Evolutionary conservation across 441 rosid genomes (phyloP), one percentile per base, ranked within the genome.

Genomic region (Pelargonium citronellum): DNA sequence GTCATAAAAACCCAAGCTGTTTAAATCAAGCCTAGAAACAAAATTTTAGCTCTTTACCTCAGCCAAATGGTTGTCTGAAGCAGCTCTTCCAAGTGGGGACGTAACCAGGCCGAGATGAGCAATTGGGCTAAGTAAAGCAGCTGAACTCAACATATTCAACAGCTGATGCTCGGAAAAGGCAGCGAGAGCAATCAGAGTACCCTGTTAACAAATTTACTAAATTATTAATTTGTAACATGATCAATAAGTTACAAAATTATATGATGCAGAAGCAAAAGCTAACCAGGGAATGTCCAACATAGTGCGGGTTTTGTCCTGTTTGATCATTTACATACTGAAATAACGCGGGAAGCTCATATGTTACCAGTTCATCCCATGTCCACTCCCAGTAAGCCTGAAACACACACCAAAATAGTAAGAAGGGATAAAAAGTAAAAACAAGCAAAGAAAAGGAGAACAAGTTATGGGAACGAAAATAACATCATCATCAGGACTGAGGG

Each of bases 321-420:
- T 73, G 81, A 47, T 80, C 69, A 43, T 77, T 66, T 58, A 87
- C 82, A 68, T 87, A 77, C 3, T 74, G 75, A 62, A 83, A 64
- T 10, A 73, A 68, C 7, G 86, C 85, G 10, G 89, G 85, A 74
- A 87, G 87, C 69, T 87, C 89, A 60, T 67, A 77, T 37, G 75
- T 74, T 9, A 60, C 85, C 76, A 82, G 46, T 65, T 82, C 83
- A 67, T 87, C 87, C 89, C 91, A 83, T 15, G 91, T 69, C 89
- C 91, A 87, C 30, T 80, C 41, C 87, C 89, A 85, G 64, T 64
- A 83, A n/a, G 75, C 83, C 91, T 83, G 64, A 60, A 66, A 71
- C 17, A 47, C 39, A 22, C 3, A 30, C 57, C 4, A 39, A 65
- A 65, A 30, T 22, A 34, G 20, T 63, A 2, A 66, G 15, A 67